A percentile compares a stretch with the other conserved stretches of the same genome.
These are phyloP conservation scores for Zostera marina DNA, from an alignment of 116 monocot species.

Conservation along the genomic window DNA sequence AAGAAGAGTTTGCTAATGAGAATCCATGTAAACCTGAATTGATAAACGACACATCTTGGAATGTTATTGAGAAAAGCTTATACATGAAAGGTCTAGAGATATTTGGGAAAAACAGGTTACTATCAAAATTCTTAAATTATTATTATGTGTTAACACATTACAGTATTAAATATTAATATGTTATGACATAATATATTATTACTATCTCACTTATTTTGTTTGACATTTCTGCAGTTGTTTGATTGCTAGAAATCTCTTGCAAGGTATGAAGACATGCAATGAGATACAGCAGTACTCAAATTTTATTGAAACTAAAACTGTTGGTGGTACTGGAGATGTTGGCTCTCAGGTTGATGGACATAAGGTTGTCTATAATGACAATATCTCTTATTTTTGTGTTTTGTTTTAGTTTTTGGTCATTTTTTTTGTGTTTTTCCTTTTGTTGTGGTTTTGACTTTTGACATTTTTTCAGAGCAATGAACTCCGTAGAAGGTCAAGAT, in stretches of 20 bases:
- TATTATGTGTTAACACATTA: no score
- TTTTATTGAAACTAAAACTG: conserved; percentile 44
- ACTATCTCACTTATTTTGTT: not conserved
- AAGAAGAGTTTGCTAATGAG: conserved; percentile 78
- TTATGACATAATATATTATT: not conserved
- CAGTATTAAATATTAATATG: no score
- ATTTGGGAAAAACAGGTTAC: conserved; percentile 81
- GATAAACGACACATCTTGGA: conserved; percentile 35
- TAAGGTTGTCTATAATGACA: conserved; percentile 32
- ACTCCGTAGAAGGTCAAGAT: conserved; percentile 65
- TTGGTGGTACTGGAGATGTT: conserved; percentile 30
- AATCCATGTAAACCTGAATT: conserved; percentile 39
- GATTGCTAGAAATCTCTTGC: conserved; percentile 92
- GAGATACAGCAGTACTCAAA: conserved; percentile 77
- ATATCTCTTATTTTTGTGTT: conserved; percentile 4
- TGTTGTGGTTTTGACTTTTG: conserved; percentile 4
- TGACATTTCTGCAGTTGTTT: conserved; percentile 42
- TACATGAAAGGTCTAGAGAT: conserved; percentile 78
- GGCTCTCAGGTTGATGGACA: conserved; percentile 54
- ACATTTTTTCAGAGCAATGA: conserved; percentile 54
- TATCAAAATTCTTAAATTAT: not conserved
- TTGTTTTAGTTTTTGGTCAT: conserved; percentile 1
- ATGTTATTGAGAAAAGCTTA: conserved; percentile 61
- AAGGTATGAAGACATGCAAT: conserved; percentile 83
- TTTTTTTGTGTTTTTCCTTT: not conserved